Evolutionary conservation across 1,139 yeast genomes (phyloP).

Genomic region (Scheffersomyces quercinus): DNA sequence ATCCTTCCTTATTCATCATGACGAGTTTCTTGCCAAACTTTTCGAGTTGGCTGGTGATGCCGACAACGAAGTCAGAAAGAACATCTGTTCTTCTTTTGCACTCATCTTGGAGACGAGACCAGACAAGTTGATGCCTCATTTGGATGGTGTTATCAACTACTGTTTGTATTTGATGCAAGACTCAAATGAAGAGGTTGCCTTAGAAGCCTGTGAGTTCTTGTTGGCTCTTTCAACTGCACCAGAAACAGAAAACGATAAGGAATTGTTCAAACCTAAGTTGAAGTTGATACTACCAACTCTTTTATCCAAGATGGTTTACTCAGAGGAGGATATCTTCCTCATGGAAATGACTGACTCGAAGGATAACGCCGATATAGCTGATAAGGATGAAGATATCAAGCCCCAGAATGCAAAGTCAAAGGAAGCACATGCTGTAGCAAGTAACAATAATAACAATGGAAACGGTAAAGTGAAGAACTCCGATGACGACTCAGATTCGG

Average conservation of each 20-base stretch:
- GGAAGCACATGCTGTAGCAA: slow-evolving; percentile 53
- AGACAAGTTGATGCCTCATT: slow-evolving; percentile 75
- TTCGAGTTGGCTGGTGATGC: slow-evolving; percentile 66
- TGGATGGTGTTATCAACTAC: slow-evolving; percentile 82
- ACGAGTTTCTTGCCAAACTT: slow-evolving; percentile 60
- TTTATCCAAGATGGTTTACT: slow-evolving; percentile 81
- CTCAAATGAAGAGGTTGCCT: slow-evolving; percentile 69
- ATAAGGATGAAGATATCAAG: slow-evolving; percentile 81
- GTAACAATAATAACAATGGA: slow-evolving; percentile 18
- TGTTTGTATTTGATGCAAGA: slow-evolving; percentile 78
- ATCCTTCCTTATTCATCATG: slow-evolving; percentile 63
- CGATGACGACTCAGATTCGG: slow-evolving; percentile 43
- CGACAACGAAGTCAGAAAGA: slow-evolving; percentile 62
- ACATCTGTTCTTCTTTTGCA: slow-evolving; percentile 80
- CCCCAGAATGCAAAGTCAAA: slow-evolving; percentile 75
- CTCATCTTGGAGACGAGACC: slow-evolving; percentile 74
- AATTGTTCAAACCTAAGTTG: slow-evolving; percentile 57
- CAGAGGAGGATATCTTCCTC: slow-evolving; percentile 74
- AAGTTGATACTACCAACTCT: slow-evolving; percentile 69
- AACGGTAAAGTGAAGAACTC: slow-evolving; percentile 11
- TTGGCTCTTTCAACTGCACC: slow-evolving; percentile 66
- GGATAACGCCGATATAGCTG: slow-evolving; percentile 68
- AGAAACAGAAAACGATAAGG: slow-evolving; percentile 48
- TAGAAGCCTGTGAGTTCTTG: slow-evolving; percentile 92
- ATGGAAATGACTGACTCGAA: slow-evolving; percentile 72